These are phyloP conservation scores for Jacaranda mimosifolia DNA, from an alignment of 257 asterid genomes.

Conservation along the genomic window DNA sequence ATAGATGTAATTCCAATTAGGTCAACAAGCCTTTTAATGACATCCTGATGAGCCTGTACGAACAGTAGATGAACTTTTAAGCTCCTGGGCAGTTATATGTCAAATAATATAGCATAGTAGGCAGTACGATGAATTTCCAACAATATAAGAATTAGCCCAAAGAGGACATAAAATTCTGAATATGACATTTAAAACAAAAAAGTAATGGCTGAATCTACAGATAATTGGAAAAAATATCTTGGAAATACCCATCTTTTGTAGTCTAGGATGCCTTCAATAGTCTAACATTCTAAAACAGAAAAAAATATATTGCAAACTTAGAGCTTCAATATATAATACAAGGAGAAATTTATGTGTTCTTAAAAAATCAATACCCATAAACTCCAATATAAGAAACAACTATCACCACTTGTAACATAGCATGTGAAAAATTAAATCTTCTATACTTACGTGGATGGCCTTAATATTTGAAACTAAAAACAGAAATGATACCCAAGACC, in stretches of 20 bases:
- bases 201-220: conserved; percentile 14
- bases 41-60: conserved; percentile 77
- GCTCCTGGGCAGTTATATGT: conserved; percentile 23
- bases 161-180: conserved; percentile 19
- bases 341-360: conserved; percentile 14
- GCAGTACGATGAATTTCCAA: conserved; percentile 23
- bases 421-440: not conserved
- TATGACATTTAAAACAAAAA: conserved; percentile 15
- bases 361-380: not conserved
- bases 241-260: conserved; percentile 22
- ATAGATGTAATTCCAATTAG: conserved; percentile 84
- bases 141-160: conserved; percentile 23
- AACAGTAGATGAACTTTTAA: conserved; percentile 37
- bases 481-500: not conserved
- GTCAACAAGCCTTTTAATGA: conserved; percentile 70
- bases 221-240: not conserved
- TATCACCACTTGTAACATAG: not conserved
- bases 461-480: conserved; percentile 12
- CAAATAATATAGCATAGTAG: conserved; percentile 4
- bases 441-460: not conserved
- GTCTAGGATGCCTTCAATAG: conserved; percentile 9
- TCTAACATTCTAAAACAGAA: conserved; percentile 1
- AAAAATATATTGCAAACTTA: conserved; percentile 9
- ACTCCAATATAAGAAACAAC: conserved; percentile 4
- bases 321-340: conserved; percentile 11